A percentile compares a stretch with the other conserved stretches of the same genome.
These are phyloP conservation scores for Claviceps sorghi DNA, from an alignment of 2,329 filamentous ascomycete species.

Conservation along the genomic window DNA sequence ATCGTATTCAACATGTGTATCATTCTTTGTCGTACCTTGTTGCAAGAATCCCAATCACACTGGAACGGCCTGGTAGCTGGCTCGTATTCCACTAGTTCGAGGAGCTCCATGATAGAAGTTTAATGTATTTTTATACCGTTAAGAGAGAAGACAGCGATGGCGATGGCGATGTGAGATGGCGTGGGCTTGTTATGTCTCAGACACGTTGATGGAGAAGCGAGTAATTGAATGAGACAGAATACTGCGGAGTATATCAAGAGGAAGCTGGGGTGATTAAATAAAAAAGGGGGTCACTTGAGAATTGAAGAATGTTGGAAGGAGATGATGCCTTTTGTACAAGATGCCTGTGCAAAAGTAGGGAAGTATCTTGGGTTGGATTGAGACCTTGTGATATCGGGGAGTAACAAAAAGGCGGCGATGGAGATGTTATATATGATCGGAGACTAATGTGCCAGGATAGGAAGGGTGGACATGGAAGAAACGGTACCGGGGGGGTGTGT, in stretches of 20 bases:
- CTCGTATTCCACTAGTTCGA: slow-evolving; percentile 51
- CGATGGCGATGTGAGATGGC: background rate
- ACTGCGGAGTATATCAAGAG: background rate
- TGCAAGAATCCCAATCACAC: slow-evolving; percentile 48
- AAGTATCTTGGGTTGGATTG: background rate
- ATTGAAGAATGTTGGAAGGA: background rate
- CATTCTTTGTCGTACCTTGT: slow-evolving; percentile 33
- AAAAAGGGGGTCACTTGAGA: background rate
- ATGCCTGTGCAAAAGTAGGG: background rate
- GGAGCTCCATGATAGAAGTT: slow-evolving; percentile 38
- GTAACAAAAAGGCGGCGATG: slow-evolving; percentile 4
- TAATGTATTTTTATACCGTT: background rate
- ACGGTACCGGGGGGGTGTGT: background rate
- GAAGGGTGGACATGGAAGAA: background rate
- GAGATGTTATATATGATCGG: slow-evolving; percentile 9
- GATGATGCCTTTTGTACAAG: slow-evolving; percentile 1
- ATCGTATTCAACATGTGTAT: no score
- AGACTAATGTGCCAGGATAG: slow-evolving; percentile 6
- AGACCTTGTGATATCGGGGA: slow-evolving; percentile 3
- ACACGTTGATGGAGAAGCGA: background rate
- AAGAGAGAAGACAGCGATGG: background rate
- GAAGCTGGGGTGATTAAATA: background rate
- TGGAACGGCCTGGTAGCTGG: slow-evolving; percentile 46
- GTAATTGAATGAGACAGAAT: background rate
- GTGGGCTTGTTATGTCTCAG: background rate